Base-by-base conservation (phyloP, 306 rosid genomes). In the Vigna angularis region DNA sequence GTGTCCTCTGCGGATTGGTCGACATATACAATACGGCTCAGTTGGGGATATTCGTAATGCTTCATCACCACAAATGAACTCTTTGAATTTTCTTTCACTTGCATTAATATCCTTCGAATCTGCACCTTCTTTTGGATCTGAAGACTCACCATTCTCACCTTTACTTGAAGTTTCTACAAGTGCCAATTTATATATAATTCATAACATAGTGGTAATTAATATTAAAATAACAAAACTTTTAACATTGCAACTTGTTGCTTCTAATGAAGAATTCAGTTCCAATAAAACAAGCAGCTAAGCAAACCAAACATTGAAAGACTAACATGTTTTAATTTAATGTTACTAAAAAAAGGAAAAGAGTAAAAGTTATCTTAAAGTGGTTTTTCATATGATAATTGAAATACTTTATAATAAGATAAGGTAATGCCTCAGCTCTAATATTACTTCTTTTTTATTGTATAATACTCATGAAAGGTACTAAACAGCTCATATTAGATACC, bases 1-100 rank as follows among this genome's bases (percentile, higher is more conserved):
- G 76, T 95, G 98, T 72, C 98, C 97, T 81, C 98, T 85, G 75
- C 98, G 96, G 74, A 95, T 89, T 76, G 98, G 98, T 51, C 97
- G 98, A 13, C 80, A 85, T 83, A 95, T 80, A 68, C 92, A 91
- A 81, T 93, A 95, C 3, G 93, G 93, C n/a, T 89, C 93, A 20
- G 74, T 30, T 12, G 94, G 93, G 49, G 94, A 85, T 87, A 91
- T 86, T 86, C 89, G 87, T 66, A 91, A 83, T 55, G 98, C 93
- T 84, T 95, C 99, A 85, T 93, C 99, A 7, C 98, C 99, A 47
- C 86, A 89, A 74, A 95, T 88, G 78, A 87, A 86, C 75, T 87
- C 76, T 74, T 79, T 91, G 78, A 82, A 84, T 68, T 85, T 91
- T 26, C 12, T 80, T 62, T 83, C 32, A 64, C 82, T 84, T 13